Base-by-base conservation (phyloP, 768 basidiomycete genomes). In the Suillus clintonianus region DNA sequence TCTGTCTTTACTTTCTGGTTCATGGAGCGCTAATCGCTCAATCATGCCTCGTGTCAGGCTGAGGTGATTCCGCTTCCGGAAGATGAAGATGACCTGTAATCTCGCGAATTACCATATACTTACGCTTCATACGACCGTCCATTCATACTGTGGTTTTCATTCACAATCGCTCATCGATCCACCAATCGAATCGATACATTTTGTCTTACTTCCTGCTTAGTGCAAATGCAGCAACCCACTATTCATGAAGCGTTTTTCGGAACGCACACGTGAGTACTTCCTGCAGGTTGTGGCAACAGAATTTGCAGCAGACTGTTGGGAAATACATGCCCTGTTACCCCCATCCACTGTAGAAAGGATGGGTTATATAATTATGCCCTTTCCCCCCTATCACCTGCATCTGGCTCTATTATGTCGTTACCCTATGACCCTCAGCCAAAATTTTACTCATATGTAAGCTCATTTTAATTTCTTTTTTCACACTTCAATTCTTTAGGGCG, bases 1-100 rank as follows among this genome's bases (percentile, higher is more conserved):
- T 91, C 70, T 65, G 81, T 75, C 55, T 39, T 48, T 54, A 32
- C 60, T 37, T 2, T 59, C 19, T 24, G 13, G 34, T 53, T 50
- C 22, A 61, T 55, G 22, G 60, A 37, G 15, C 24, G 39, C 34
- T n/a, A 32, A 14, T 67, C n/a, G 14, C 62, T 64, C 45, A 73
- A 45, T 57, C 61, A 51, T 62, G 59, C 48, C 63, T 61, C 36
- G 64, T 57, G 10, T 15, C 61, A 94, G 89, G 97, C 97, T 64
- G 95, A 92, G 73, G 82, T 83, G 65, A 90, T 95, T 67, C 97
- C 97, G 72, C 92, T 99, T 66, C 97, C 97, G 60, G 97, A 99
- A 79, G 97, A 99, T 78, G 97, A 96, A 58, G 95, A 97, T 62
- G 91, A 94, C 69, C 83, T 92, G 72, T 90, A 84, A 81, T 62